phyloP scores from a whole-genome alignment of 768 basidiomycete species.

The Austroboletus festivus region DNA sequence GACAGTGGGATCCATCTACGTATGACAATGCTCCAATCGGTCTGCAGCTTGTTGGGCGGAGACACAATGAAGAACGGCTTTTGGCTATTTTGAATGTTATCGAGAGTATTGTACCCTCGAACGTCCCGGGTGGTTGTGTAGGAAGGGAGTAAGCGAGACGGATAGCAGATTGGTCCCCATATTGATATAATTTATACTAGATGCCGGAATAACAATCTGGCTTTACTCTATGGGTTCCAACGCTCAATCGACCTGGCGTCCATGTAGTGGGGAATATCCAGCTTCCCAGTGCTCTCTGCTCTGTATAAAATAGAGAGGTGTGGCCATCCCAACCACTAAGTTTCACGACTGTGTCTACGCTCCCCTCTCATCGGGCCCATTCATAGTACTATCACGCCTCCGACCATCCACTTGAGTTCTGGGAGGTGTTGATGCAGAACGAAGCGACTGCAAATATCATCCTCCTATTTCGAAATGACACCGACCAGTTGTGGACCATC shows the following conservation, averaged over 20 bases:
- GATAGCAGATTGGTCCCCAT: too few relatives aligned
- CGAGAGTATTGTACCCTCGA: slow-evolving; percentile 28
- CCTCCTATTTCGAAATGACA: slow-evolving; percentile 32
- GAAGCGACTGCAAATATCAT: slow-evolving; percentile 40
- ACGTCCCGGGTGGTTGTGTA: slow-evolving; percentile 9
- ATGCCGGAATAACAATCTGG: too few relatives aligned
- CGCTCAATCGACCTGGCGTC: slow-evolving; percentile 1
- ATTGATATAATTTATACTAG: too few relatives aligned
- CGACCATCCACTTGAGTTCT: slow-evolving; percentile 26
- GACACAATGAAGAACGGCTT: slow-evolving; percentile 48
- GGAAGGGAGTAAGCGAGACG: slow-evolving; percentile 5
- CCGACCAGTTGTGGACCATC: slow-evolving; percentile 33
- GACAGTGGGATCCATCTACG: slow-evolving; percentile 41
- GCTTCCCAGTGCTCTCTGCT: background rate
- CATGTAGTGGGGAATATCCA: background rate
- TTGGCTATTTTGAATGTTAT: slow-evolving; percentile 42
- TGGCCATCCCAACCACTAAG: slow-evolving; percentile 13
- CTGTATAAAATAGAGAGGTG: background rate
- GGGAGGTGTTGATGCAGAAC: slow-evolving; percentile 26
- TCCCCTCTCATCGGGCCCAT: background rate
- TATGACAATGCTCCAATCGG: slow-evolving; percentile 44
- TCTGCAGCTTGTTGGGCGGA: slow-evolving; percentile 49
- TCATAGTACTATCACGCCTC: slow-evolving; percentile 7
- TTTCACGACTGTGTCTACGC: slow-evolving; percentile 22
- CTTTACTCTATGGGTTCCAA: too few relatives aligned